Conservation (phyloP, 1,139 yeast species). For the Meyerozyma smithsonii region DNA sequence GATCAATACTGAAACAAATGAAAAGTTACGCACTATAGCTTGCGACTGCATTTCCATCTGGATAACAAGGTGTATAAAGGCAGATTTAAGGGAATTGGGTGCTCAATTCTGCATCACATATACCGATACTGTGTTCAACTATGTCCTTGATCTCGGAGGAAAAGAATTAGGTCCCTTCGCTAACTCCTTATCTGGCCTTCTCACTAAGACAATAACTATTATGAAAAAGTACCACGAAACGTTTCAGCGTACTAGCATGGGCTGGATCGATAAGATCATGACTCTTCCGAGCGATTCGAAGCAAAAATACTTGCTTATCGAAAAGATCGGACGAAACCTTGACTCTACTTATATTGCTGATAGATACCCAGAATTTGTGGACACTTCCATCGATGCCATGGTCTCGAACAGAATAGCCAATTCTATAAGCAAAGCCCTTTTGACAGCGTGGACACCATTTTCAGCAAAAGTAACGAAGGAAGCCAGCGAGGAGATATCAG, state of each 20-base stretch:
- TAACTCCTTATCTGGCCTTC: not conserved
- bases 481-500: no score
- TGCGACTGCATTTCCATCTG: slow-evolving; percentile 1
- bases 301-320: slow-evolving; percentile 57
- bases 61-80: not conserved
- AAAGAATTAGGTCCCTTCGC: not conserved
- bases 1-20: not conserved
- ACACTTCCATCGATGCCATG: slow-evolving; percentile 45
- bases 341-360: slow-evolving; percentile 35
- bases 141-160: not conserved
- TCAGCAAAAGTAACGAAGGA: slow-evolving; percentile 11
- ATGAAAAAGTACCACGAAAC: not conserved
- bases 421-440: slow-evolving; percentile 60
- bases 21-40: not conserved
- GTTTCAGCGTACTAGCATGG: not conserved
- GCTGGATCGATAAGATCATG: slow-evolving; percentile 44
- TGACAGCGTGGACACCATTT: slow-evolving; percentile 35
- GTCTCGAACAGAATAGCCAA: slow-evolving; percentile 61
- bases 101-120: not conserved
- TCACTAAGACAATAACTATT: not conserved
- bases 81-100: not conserved
- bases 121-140: not conserved
- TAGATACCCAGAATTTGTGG: slow-evolving; percentile 40
- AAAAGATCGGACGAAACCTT: slow-evolving; percentile 46
- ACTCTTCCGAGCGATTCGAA: slow-evolving; percentile 46